A percentile compares a stretch with the other conserved stretches of the same genome.
Evolutionary conservation across 2,329 filamentous ascomycete genomes (phyloP).

Genomic region (Colletotrichum musae): DNA sequence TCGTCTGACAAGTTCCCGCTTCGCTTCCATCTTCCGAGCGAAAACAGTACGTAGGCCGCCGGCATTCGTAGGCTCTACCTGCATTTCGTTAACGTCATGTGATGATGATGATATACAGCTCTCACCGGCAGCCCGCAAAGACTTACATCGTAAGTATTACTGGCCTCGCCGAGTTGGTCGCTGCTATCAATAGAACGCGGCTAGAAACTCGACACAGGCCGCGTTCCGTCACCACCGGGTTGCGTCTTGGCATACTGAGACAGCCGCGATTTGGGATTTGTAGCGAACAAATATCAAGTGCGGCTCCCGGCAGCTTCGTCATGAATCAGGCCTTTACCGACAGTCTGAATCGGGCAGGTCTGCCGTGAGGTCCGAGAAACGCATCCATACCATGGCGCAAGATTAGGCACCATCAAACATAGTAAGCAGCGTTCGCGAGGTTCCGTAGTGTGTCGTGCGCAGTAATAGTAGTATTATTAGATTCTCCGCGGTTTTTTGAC

Average conservation of each 20-base stretch:
- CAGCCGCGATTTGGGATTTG: conserved; percentile 18
- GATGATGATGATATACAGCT: neutral
- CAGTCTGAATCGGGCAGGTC: neutral
- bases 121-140: too few species aligned
- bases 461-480: neutral
- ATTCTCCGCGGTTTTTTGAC: neutral
- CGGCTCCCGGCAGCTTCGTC: neutral
- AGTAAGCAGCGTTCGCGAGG: conserved; percentile 1
- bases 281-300: conserved; percentile 29
- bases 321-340: neutral
- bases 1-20: too few species aligned
- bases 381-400: neutral
- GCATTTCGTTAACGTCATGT: conserved; percentile 18
- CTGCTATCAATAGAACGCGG: conserved; percentile 39
- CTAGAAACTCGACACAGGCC: conserved; percentile 52
- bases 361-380: neutral
- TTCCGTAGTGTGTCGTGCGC: neutral
- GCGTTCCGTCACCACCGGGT: conserved; percentile 47
- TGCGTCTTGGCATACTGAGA: conserved; percentile 39
- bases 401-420: neutral
- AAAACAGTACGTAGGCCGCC: too few species aligned
- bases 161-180: conserved; percentile 1
- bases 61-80: neutral
- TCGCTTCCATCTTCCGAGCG: too few species aligned
- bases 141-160: too few species aligned